Base-by-base conservation (phyloP, 2,329 filamentous ascomycete genomes). In the Xylaria sp. region DNA sequence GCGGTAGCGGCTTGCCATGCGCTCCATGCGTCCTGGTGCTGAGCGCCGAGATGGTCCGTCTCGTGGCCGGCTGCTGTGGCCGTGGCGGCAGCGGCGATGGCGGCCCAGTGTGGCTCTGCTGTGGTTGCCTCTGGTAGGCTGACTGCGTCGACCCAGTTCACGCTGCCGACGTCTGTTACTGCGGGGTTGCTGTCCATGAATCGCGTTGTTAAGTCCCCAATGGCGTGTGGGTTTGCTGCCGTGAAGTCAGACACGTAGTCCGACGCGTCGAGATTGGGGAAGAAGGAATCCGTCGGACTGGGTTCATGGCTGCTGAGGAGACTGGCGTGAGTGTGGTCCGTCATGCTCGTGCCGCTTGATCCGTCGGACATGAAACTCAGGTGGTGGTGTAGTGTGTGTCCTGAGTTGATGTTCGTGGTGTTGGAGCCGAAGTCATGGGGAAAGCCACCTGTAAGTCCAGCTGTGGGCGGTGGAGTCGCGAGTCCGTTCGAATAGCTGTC, bases 401-500 rank as follows among this genome's bases (percentile, higher is more conserved):
- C 67, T 2, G 68, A 66, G 58, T 70, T 70, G 20, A 72, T 72
- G 34, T 72, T 73, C 7, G 72, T 72, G 66, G 69, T 62, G 72
- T 71, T 70, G 23, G 65, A 71, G 66, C 86, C 84, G 74, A 86
- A 87, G 58, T 67, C 74, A 68, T 82, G 81, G 18, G 79, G 75
- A 51, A 83, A 80, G 73, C 86, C 82, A 46, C 81, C 81, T 28
- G 85, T 82, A 15, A 89, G 78, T 1, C 83, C 83, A 1, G 86
- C 87, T 1, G 84, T 86, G 4, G 86, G 87, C 3, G 87, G 87
- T 28, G 88, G 87, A 6, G 88, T 89, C 34, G 84, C 84, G 20
- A 89, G 84, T 1, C 86, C 87, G 68, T 84, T 82, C 70, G 85
- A 63, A 60, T 63, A 87, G n/a, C 81, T 81, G 70, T 88, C 85